phyloP scores from a whole-genome alignment of 176 grass and related monocot species.

The Phoenix roebelenii region DNA sequence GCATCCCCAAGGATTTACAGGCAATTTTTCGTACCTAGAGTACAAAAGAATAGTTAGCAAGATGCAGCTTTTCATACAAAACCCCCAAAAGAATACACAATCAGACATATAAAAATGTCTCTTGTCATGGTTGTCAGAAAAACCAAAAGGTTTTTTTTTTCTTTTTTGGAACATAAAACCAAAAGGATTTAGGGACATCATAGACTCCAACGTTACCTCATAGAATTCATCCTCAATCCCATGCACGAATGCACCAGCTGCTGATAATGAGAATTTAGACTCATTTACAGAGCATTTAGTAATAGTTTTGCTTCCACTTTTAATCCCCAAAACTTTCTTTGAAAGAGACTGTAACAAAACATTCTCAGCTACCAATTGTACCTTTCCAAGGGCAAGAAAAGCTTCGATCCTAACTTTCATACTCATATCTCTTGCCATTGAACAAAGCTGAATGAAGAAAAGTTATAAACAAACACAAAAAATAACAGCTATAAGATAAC shows the following conservation, averaged over 20 bases:
- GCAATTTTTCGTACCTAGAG: constrained; percentile 54
- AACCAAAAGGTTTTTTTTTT: too few relatives aligned
- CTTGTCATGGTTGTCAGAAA: too few relatives aligned
- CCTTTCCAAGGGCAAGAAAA: constrained; percentile 63
- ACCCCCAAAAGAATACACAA: too few relatives aligned
- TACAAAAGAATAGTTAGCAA: background rate
- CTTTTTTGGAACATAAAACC: too few relatives aligned
- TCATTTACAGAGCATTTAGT: constrained; percentile 21
- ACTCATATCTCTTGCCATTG: constrained; percentile 78
- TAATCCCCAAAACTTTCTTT: constrained; percentile 62
- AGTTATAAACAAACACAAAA: constrained; percentile 13
- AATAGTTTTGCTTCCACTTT: constrained; percentile 23
- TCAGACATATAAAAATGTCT: too few relatives aligned
- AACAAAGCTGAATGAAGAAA: constrained; percentile 65
- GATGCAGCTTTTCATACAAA: too few relatives aligned
- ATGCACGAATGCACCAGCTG: constrained; percentile 66
- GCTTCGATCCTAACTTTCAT: constrained; percentile 69
- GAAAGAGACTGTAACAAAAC: constrained; percentile 69
- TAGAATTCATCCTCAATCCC: constrained; percentile 88
- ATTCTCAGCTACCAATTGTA: constrained; percentile 41
- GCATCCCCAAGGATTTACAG: constrained; percentile 60
- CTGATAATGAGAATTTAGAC: constrained; percentile 45
- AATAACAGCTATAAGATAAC: too few relatives aligned
- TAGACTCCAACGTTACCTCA: constrained; percentile 29
- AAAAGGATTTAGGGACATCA: too few relatives aligned